phyloP scores from a whole-genome alignment of 2,329 filamentous ascomycete genomes.

The Penicillium sp. region DNA sequence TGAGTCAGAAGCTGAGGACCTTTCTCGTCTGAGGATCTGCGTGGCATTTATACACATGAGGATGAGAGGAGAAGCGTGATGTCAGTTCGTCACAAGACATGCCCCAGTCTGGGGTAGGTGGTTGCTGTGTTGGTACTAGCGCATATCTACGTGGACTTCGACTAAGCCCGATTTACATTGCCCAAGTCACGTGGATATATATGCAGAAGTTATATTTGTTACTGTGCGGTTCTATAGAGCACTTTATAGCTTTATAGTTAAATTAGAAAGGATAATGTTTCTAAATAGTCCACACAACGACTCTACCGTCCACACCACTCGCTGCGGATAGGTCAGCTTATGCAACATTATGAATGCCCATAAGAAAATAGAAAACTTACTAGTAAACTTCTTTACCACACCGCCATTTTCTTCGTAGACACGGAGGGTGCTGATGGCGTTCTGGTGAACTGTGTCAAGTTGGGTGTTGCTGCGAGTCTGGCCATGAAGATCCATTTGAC shows the following conservation, averaged over 20 bases:
- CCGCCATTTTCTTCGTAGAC: constrained; percentile 65
- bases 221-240: neutral
- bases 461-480: constrained; percentile 89
- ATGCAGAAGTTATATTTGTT: neutral
- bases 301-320: constrained; percentile 75
- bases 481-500: constrained; percentile 97
- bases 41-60: too few species aligned
- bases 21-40: neutral
- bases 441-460: constrained; percentile 93
- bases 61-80: neutral
- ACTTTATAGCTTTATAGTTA: neutral
- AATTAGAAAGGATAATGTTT: neutral
- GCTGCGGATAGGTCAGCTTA: constrained; percentile 45
- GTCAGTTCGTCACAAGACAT: constrained; percentile 8
- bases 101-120: constrained; percentile 5
- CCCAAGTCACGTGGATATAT: neutral
- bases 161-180: neutral
- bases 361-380: constrained; percentile 50
- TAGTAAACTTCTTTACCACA: constrained; percentile 75
- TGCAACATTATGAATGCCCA: constrained; percentile 15
- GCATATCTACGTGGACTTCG: neutral
- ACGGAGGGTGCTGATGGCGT: constrained; percentile 84
- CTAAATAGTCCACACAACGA: constrained; percentile 73
- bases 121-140: constrained; percentile 8
- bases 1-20: neutral